phyloP scores from a whole-genome alignment of 768 basidiomycete genomes.

The Strobilomyces dryophilus region DNA sequence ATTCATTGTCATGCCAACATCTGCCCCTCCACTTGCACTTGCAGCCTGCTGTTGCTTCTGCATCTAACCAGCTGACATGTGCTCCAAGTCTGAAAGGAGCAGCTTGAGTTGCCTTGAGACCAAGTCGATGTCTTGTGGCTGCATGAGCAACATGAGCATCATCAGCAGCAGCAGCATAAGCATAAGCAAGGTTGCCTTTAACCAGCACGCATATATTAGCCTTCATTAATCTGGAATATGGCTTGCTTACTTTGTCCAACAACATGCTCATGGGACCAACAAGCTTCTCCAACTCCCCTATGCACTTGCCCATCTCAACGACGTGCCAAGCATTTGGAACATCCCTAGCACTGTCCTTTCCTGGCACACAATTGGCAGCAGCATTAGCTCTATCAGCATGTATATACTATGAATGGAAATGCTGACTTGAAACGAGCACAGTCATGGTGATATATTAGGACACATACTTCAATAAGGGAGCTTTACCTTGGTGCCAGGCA shows the following conservation, averaged over 20 bases:
- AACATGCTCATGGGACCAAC: constrained; percentile 76
- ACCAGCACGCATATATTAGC: constrained; percentile 1
- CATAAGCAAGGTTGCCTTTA: constrained; percentile 65
- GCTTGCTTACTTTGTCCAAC: constrained; percentile 69
- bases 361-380: background rate
- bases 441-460: no score
- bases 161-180: constrained; percentile 81
- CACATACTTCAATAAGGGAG: no score
- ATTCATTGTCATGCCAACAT: constrained; percentile 7
- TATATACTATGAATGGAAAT: no score
- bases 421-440: no score
- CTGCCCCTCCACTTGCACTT: constrained; percentile 1
- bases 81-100: constrained; percentile 88
- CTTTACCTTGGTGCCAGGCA: no score
- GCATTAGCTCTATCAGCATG: no score
- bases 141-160: constrained; percentile 81
- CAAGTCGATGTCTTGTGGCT: constrained; percentile 94
- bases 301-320: constrained; percentile 75
- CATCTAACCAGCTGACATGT: constrained; percentile 47
- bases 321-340: constrained; percentile 46
- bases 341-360: constrained; percentile 3
- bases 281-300: constrained; percentile 78
- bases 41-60: constrained; percentile 22
- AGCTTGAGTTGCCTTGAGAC: constrained; percentile 92
- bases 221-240: background rate